Conservation (phyloP, 371 early-diverging fungal species). For the Mucor irregularis region DNA sequence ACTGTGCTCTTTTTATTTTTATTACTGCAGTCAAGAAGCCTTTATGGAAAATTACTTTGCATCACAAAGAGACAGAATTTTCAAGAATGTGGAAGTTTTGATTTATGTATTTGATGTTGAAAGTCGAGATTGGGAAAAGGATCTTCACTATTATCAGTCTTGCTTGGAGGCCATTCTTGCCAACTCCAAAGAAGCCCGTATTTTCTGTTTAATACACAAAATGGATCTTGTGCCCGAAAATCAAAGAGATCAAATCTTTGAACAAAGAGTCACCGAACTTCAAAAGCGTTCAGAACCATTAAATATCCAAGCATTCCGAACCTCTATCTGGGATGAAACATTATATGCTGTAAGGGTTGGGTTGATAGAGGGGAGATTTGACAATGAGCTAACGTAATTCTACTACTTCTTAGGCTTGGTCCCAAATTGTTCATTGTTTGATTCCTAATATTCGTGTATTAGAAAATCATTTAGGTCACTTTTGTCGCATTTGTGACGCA, state of each 20-base stretch:
- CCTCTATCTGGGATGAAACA: slow-evolving; percentile 97
- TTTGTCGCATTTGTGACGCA: slow-evolving; percentile 85
- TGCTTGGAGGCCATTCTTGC: slow-evolving; percentile 82
- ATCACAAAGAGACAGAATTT: slow-evolving; percentile 90
- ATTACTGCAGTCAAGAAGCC: slow-evolving; percentile 92
- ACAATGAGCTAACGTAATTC: background rate
- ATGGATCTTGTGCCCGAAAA: slow-evolving; percentile 92
- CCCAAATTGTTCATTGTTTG: slow-evolving; percentile 90
- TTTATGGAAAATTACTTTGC: slow-evolving; percentile 97
- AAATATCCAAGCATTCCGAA: slow-evolving; percentile 74
- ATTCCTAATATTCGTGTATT: slow-evolving; percentile 89
- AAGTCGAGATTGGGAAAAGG: slow-evolving; percentile 86
- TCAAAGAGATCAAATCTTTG: slow-evolving; percentile 70
- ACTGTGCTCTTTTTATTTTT: background rate
- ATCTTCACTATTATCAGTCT: slow-evolving; percentile 89
- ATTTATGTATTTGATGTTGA: slow-evolving; percentile 98
- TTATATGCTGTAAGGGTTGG: slow-evolving; percentile 72
- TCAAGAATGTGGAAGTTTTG: slow-evolving; percentile 96
- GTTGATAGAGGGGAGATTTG: background rate
- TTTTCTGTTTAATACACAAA: slow-evolving; percentile 95
- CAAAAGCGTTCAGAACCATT: slow-evolving; percentile 73
- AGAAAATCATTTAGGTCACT: slow-evolving; percentile 76
- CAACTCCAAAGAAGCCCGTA: slow-evolving; percentile 86
- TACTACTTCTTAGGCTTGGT: slow-evolving; percentile 80
- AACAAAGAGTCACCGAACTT: slow-evolving; percentile 71